Conservation (phyloP, 2,329 filamentous ascomycete species). For the Beauveria sp. region DNA sequence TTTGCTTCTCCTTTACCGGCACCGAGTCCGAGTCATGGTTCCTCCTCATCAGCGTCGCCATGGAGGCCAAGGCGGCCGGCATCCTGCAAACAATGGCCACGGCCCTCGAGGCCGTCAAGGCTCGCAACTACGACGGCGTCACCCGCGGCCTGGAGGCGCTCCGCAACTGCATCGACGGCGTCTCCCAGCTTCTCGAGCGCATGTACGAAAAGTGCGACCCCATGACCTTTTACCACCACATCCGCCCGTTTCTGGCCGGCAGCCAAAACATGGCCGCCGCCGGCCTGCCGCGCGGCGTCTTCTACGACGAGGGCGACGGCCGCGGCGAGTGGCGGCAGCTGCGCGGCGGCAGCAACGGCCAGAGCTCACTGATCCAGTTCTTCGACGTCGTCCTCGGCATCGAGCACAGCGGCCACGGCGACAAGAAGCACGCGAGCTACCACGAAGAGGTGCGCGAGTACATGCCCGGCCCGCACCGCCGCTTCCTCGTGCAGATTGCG, state of each 20-base stretch:
- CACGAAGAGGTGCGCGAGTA: constrained; percentile 71
- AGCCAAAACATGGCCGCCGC: constrained; percentile 87
- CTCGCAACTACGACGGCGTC: constrained; percentile 52
- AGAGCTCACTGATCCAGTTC: constrained; percentile 88
- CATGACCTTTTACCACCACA: constrained; percentile 79
- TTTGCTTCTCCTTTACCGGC: constrained; percentile 77
- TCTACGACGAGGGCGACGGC: constrained; percentile 59
- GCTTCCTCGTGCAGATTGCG: constrained; percentile 66
- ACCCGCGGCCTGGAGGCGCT: constrained; percentile 57
- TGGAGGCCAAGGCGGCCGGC: constrained; percentile 71
- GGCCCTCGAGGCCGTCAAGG: constrained; percentile 62
- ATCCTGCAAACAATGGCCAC: constrained; percentile 71
- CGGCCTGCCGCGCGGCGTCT: constrained; percentile 73
- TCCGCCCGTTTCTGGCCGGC: constrained; percentile 81
- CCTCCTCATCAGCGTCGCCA: constrained; percentile 79
- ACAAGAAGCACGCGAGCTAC: constrained; percentile 30
- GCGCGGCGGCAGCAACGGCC: constrained; percentile 87
- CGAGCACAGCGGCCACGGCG: constrained; percentile 53
- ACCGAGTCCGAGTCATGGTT: constrained; percentile 93
- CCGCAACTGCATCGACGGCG: constrained; percentile 57
- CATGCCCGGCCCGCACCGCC: constrained; percentile 79
- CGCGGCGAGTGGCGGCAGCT: constrained; percentile 63
- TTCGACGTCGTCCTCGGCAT: constrained; percentile 82
- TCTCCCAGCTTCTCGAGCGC: constrained; percentile 60
- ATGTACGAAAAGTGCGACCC: constrained; percentile 91